Evolutionary conservation across 2,329 filamentous ascomycete genomes (phyloP), one percentile per base, ranked within the genome.

Genomic region (Diaporthe capsici): DNA sequence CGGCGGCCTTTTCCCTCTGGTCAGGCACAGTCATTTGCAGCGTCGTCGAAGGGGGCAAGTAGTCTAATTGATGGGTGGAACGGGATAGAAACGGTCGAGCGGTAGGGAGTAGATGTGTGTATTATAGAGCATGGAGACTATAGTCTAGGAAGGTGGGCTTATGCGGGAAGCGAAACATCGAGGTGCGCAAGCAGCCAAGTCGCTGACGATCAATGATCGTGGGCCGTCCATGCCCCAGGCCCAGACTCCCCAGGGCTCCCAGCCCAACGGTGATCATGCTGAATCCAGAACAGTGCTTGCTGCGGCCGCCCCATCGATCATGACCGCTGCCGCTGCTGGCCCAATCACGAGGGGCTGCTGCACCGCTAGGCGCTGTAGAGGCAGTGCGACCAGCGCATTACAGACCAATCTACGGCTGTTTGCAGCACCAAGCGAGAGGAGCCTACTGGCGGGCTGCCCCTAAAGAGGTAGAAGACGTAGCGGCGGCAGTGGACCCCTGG

Each of bases 101-200:
- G 53, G 44, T 51, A 75, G 73, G 60, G 67, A 72, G 53, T 39
- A 28, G 25, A 28, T 39, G 47, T 75, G 67, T 51, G 42, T 31
- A 49, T 65, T 65, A 49, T 71, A 71, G 55, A 60, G n/a, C 55
- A 61, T 25, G 63, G 73, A 63, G 57, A 71, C 44, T 53, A 53
- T 68, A 39, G 31, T 28, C 65, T 22, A 70, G 34, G 15, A 55
- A 42, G 65, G 65, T 70, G 49, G 65, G 49, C 65, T 70, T 70
- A 70, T 55, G 65, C 65, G 49, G 65, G 65, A 70, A 70, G 65
- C 65, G 73, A 72, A 75, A 75, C 73, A 75, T 44, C 57, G 28
- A 71, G 47, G 65, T 25, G 55, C 65, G 67, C 47, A 55, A 75
- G 22, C 73, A 71, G 71, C 28, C 60, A 55, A 53, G 47, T 44